Conservation (phyloP, 2,329 filamentous ascomycete species). For the Penicillium sp. region DNA sequence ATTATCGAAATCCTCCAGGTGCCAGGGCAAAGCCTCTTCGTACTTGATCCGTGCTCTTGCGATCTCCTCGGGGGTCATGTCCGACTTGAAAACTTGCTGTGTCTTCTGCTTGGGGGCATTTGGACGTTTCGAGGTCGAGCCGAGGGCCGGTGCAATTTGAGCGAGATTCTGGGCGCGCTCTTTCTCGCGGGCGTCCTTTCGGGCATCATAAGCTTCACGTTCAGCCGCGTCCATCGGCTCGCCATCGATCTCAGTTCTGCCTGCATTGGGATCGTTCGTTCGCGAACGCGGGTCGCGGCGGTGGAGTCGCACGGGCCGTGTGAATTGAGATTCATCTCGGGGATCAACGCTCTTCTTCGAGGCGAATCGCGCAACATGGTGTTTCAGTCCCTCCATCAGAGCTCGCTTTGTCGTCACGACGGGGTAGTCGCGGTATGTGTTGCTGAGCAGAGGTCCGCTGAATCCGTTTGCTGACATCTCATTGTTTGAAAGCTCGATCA, state of each 20-base stretch:
- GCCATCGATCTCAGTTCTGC: constrained; percentile 37
- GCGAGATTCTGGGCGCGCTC: constrained; percentile 85
- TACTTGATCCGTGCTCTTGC: constrained; percentile 69
- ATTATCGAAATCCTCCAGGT: constrained; percentile 92
- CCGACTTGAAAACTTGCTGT: constrained; percentile 80
- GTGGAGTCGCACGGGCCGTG: constrained; percentile 83
- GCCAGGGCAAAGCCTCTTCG: constrained; percentile 94
- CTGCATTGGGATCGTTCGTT: constrained; percentile 57
- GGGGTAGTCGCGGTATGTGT: constrained; percentile 59
- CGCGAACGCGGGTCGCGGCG: constrained; percentile 76
- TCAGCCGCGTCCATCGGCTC: constrained; percentile 67
- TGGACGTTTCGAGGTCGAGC: constrained; percentile 68
- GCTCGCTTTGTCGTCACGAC: constrained; percentile 82
- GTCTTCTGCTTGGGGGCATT: constrained; percentile 73
- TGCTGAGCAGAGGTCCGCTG: constrained; percentile 42
- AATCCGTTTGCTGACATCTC: constrained; percentile 45
- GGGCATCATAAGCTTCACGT: constrained; percentile 58
- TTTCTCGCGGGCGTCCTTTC: constrained; percentile 76
- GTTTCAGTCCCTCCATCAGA: constrained; percentile 74
- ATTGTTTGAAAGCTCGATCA: constrained; percentile 24
- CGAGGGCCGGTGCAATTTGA: constrained; percentile 83
- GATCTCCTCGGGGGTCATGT: constrained; percentile 73
- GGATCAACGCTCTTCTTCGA: constrained; percentile 64
- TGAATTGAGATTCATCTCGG: constrained; percentile 79
- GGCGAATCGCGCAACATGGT: constrained; percentile 84